A percentile compares a stretch with the other conserved stretches of the same genome.
Conservation (phyloP, 306 rosid species). For the Lathyrus tuberosus region DNA sequence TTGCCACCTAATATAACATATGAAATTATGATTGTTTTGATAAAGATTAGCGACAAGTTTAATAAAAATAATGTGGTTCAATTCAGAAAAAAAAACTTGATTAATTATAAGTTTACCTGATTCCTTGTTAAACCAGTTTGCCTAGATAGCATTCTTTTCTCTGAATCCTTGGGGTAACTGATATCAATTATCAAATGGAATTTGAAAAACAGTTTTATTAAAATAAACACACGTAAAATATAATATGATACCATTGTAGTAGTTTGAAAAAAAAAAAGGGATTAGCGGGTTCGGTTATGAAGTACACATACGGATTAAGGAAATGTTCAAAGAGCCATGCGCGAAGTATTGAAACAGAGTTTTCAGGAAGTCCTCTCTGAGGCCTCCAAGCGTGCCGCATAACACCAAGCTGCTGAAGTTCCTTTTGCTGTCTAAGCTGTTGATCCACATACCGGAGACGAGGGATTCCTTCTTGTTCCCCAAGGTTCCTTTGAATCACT, state of each 20-base stretch:
- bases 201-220: constrained; percentile 1
- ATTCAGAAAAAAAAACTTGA: neutral
- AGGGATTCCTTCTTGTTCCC: constrained; percentile 90
- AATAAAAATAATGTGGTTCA: constrained; percentile 13
- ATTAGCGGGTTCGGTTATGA: too few species aligned
- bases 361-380: constrained; percentile 96
- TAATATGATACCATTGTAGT: neutral
- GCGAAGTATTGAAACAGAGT: constrained; percentile 89
- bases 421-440: constrained; percentile 82
- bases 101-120: constrained; percentile 58
- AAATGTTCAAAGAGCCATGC: constrained; percentile 98
- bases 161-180: constrained; percentile 93
- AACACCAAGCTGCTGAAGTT: constrained; percentile 82
- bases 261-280: neutral
- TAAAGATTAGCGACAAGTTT: neutral
- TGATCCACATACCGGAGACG: constrained; percentile 90
- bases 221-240: neutral
- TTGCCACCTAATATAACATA: constrained; percentile 68
- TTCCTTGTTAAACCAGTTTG: constrained; percentile 87
- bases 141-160: constrained; percentile 84
- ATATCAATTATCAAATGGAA: constrained; percentile 28
- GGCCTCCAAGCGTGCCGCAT: constrained; percentile 95
- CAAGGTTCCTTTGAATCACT: constrained; percentile 65
- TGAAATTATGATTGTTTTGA: neutral
- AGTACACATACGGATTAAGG: constrained; percentile 79